phyloP scores from a whole-genome alignment of 306 rosid genomes.

The Dicorynia guianensis region DNA sequence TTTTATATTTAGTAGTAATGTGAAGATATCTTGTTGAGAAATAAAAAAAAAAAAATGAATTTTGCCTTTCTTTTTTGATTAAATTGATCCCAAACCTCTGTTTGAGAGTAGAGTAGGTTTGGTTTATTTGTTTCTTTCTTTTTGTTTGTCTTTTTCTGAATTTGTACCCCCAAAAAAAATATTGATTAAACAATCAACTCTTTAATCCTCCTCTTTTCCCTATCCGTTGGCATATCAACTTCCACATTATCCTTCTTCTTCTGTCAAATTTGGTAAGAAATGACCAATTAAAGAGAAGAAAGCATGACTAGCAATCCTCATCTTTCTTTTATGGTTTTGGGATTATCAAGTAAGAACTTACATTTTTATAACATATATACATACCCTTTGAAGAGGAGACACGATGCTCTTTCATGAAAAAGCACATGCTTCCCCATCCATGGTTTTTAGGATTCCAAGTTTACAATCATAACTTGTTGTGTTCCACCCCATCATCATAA shows the following conservation, averaged over 20 bases:
- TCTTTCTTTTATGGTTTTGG: background rate
- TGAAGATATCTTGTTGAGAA: too few species aligned
- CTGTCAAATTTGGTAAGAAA: constrained; percentile 35
- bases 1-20: too few species aligned
- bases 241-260: constrained; percentile 13
- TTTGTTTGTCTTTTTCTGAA: too few species aligned
- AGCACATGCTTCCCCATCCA: constrained; percentile 30
- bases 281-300: constrained; percentile 28
- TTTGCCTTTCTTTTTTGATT: too few species aligned
- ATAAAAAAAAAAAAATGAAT: too few species aligned
- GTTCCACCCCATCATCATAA: constrained; percentile 44
- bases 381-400: constrained; percentile 17
- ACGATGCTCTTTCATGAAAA: constrained; percentile 30
- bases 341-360: too few species aligned
- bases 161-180: too few species aligned
- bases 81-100: too few species aligned
- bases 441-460: constrained; percentile 59
- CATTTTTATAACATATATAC: too few species aligned
- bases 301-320: background rate
- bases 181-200: constrained; percentile 7
- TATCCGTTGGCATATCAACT: constrained; percentile 14
- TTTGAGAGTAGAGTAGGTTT: too few species aligned
- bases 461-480: constrained; percentile 50
- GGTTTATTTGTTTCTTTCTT: too few species aligned
- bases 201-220: background rate